Conservation (phyloP, 2,329 filamentous ascomycete species). For the Colletotrichum agaves region DNA sequence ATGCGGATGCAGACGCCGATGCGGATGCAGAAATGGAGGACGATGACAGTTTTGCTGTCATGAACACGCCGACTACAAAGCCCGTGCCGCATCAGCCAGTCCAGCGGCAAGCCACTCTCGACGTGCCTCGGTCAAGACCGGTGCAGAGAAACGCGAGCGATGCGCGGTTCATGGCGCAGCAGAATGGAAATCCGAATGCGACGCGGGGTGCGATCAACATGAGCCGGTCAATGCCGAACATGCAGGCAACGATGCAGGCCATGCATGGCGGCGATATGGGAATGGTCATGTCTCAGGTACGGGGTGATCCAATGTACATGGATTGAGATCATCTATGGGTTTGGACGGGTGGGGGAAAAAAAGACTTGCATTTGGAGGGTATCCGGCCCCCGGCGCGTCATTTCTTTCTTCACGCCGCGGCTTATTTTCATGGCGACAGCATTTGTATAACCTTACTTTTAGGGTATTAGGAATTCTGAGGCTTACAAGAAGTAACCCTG, state of each 20-base stretch:
- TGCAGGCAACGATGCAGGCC: constrained; percentile 55
- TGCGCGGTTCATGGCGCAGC: constrained; percentile 56
- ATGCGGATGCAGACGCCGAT: constrained; percentile 54
- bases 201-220: constrained; percentile 52
- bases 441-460: constrained; percentile 35
- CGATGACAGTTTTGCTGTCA: constrained; percentile 64
- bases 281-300: constrained; percentile 58
- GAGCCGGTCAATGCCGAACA: constrained; percentile 58
- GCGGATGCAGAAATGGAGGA: constrained; percentile 65
- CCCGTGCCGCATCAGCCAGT: constrained; percentile 47
- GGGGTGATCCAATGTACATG: constrained; percentile 64
- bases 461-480: constrained; percentile 15
- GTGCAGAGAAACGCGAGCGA: constrained; percentile 46
- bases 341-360: not conserved
- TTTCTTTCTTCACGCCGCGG: constrained; percentile 7
- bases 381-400: constrained; percentile 10
- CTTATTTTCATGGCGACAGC: constrained; percentile 26
- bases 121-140: constrained; percentile 55
- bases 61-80: constrained; percentile 55
- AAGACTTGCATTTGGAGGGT: constrained; percentile 8
- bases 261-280: constrained; percentile 56
- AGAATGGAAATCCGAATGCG: constrained; percentile 51
- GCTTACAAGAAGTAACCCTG: constrained; percentile 15
- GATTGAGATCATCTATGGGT: constrained; percentile 47
- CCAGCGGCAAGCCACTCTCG: constrained; percentile 54